phyloP scores from a whole-genome alignment of 2,329 filamentous ascomycete genomes.

The Botryosphaeria dothidea region DNA sequence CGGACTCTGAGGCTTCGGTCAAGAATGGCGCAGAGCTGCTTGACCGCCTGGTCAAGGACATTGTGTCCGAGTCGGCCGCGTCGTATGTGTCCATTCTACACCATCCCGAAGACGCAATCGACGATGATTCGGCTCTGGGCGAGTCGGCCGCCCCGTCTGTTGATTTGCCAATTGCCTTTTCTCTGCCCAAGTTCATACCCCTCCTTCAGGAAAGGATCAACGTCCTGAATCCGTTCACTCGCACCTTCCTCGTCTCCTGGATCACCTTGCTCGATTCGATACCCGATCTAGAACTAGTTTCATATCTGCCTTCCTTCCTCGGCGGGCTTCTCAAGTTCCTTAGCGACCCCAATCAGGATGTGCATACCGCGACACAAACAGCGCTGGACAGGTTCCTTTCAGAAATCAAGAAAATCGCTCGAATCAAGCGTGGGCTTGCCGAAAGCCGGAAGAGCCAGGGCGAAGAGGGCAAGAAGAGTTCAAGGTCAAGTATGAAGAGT shows the following conservation, averaged over 20 bases:
- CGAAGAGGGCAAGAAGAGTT: slow-evolving; percentile 68
- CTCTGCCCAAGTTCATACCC: slow-evolving; percentile 85
- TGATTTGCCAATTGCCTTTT: slow-evolving; percentile 80
- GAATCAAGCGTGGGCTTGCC: slow-evolving; percentile 86
- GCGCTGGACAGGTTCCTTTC: slow-evolving; percentile 86
- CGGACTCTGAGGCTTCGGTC: slow-evolving; percentile 93
- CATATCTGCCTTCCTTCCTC: slow-evolving; percentile 88
- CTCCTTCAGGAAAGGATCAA: slow-evolving; percentile 91
- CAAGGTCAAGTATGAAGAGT: slow-evolving; percentile 56
- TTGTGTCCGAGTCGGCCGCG: slow-evolving; percentile 90
- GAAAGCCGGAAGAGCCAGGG: slow-evolving; percentile 74
- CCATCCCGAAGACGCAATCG: slow-evolving; percentile 54
- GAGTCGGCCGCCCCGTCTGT: slow-evolving; percentile 25
- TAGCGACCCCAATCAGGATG: slow-evolving; percentile 86
- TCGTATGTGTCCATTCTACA: slow-evolving; percentile 92
- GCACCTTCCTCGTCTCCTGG: slow-evolving; percentile 95
- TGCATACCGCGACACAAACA: slow-evolving; percentile 89
- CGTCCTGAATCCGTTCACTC: slow-evolving; percentile 90
- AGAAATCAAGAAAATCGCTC: slow-evolving; percentile 92
- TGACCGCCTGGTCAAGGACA: slow-evolving; percentile 93
- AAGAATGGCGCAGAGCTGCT: slow-evolving; percentile 97
- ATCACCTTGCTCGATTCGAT: slow-evolving; percentile 94
- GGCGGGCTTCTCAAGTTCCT: slow-evolving; percentile 88
- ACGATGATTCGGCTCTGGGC: slow-evolving; percentile 39
- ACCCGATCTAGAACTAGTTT: slow-evolving; percentile 91